phyloP scores from a whole-genome alignment of 139 green algal genomes.

The Chlorokybus atmophyticus region DNA sequence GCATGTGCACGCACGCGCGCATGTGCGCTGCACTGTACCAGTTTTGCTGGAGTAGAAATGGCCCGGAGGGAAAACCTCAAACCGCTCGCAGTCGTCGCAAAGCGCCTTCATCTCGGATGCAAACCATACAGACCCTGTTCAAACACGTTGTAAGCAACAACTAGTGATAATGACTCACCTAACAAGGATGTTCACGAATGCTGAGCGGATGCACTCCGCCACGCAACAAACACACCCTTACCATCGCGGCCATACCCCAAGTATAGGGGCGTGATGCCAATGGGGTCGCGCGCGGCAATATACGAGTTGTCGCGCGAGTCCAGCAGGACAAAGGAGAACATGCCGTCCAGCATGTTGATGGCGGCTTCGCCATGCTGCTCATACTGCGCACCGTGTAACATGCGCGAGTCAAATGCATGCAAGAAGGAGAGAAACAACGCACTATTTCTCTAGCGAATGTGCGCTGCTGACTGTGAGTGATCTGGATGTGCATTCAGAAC shows the following conservation, averaged over 20 bases:
- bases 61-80: conserved; percentile 64
- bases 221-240: too few species aligned
- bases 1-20: too few species aligned
- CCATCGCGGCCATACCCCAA: conserved; percentile 55
- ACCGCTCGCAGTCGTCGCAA: conserved; percentile 28
- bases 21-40: too few species aligned
- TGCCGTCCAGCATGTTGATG: conserved; percentile 77
- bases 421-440: too few species aligned
- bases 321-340: conserved; percentile 75
- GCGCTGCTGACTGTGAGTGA: too few species aligned
- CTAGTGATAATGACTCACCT: not conserved
- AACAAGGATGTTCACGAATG: not conserved
- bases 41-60: conserved; percentile 32
- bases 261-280: conserved; percentile 91
- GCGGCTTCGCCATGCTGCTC: conserved; percentile 55
- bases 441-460: too few species aligned
- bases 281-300: conserved; percentile 70
- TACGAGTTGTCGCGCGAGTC: conserved; percentile 52
- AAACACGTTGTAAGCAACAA: not conserved
- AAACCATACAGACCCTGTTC: conserved; percentile 69
- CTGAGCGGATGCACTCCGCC: conserved; percentile 1
- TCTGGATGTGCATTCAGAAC: not conserved
- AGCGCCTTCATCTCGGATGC: conserved; percentile 89
- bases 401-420: too few species aligned
- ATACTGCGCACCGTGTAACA: too few species aligned